Percentiles rank a stretch among this genome's conserved stretches.
These are phyloP conservation scores for Penicillium sp. DNA, from an alignment of 2,329 filamentous ascomycete genomes.

Conservation along the genomic window DNA sequence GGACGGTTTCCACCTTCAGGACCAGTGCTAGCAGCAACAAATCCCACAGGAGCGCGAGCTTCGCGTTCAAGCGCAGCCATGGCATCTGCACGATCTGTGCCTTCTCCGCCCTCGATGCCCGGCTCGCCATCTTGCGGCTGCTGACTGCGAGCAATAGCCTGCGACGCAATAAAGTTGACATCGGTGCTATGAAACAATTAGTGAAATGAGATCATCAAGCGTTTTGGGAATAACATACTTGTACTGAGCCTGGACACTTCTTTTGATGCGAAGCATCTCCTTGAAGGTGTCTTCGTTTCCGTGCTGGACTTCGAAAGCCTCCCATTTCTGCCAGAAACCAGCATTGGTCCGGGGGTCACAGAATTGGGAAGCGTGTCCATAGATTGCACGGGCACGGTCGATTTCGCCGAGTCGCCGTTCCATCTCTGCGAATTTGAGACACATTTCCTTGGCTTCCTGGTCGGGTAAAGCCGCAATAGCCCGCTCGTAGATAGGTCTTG, in stretches of 20 bases:
- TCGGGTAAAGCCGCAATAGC: constrained; percentile 92
- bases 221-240: constrained; percentile 56
- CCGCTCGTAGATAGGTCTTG: constrained; percentile 89
- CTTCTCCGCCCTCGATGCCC: constrained; percentile 37
- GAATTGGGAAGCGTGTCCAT: constrained; percentile 93
- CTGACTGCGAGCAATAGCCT: constrained; percentile 79
- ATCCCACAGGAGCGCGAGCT: constrained; percentile 80
- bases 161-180: constrained; percentile 95
- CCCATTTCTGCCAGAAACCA: constrained; percentile 94
- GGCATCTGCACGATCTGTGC: constrained; percentile 59
- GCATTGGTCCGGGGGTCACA: constrained; percentile 88
- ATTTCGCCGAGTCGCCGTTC: constrained; percentile 87
- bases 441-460: constrained; percentile 92
- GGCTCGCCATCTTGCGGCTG: constrained; percentile 40
- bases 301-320: constrained; percentile 92
- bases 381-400: constrained; percentile 89
- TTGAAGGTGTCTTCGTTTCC: constrained; percentile 99
- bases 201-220: constrained; percentile 14
- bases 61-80: constrained; percentile 87
- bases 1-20: constrained; percentile 57
- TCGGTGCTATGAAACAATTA: constrained; percentile 60
- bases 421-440: constrained; percentile 97
- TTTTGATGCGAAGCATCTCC: constrained; percentile 96
- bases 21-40: constrained; percentile 78
- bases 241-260: constrained; percentile 94